phyloP scores from a whole-genome alignment of 805 yeast species.

The Myxozyma melibiosi region DNA sequence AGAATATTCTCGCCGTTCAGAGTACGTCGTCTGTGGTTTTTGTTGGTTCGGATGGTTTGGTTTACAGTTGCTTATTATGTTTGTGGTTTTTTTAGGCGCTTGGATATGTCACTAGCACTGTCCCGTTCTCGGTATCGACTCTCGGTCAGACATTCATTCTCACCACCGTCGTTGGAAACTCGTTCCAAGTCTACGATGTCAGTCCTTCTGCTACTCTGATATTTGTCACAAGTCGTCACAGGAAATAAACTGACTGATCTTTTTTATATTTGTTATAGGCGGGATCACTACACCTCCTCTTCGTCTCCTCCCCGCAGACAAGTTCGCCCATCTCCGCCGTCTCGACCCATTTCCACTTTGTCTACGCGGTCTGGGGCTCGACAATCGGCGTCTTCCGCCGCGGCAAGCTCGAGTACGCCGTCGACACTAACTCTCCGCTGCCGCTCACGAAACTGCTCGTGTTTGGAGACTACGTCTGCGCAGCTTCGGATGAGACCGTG shows the following conservation, averaged over 20 bases:
- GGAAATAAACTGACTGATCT: neutral
- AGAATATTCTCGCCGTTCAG: constrained; percentile 83
- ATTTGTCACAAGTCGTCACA: neutral
- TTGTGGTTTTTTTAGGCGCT: constrained; percentile 43
- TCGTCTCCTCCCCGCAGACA: constrained; percentile 82
- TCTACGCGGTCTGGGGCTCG: constrained; percentile 73
- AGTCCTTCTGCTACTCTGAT: constrained; percentile 9
- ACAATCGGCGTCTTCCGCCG: constrained; percentile 77
- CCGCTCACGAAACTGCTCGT: constrained; percentile 48
- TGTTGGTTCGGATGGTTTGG: neutral
- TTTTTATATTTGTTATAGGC: constrained; percentile 38
- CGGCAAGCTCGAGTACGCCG: constrained; percentile 61
- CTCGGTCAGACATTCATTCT: constrained; percentile 85
- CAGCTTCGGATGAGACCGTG: constrained; percentile 52
- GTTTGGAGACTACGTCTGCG: constrained; percentile 80
- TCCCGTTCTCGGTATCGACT: constrained; percentile 86
- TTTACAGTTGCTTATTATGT: neutral
- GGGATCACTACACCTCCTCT: constrained; percentile 76
- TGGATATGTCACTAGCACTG: constrained; percentile 85
- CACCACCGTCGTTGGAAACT: constrained; percentile 84
- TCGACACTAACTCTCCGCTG: constrained; percentile 46
- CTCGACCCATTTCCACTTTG: constrained; percentile 80
- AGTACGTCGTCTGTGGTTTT: constrained; percentile 47
- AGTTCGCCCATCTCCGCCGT: constrained; percentile 67
- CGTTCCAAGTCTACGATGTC: constrained; percentile 90